Base-by-base conservation (phyloP, 352 stramenopile genomes). In the Elongisporangium senticosum region DNA sequence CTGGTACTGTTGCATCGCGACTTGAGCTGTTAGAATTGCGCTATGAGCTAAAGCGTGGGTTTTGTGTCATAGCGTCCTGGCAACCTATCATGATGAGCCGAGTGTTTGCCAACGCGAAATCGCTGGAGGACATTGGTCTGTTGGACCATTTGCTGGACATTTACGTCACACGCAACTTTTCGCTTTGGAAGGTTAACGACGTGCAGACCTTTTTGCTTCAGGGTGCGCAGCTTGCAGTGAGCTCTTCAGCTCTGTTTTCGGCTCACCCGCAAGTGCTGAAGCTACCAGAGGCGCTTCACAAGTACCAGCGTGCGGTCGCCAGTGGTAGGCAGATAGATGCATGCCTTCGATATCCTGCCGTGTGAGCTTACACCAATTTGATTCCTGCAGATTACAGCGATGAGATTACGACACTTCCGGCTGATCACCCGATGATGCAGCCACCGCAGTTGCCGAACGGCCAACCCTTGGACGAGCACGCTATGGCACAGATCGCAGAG, bases 351-450 rank as follows among this genome's bases (percentile, higher is more conserved):
- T 22, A 26, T 19, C 55, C 21, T 49, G 3, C 3, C 6, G 10
- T 51, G 23, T 56, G 47, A 33, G 6, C 22, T 53, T 7, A 56
- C 19, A 55, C 17, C 37, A 21, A 19, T 20, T 39, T 61, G 48
- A 6, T 63, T 40, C 0, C 15, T 47, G 39, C 51, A 92, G 84
- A 95, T 62, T 95, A 87, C 62, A 91, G 83, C 71, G 86, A 95
- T 53, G 86, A 95, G 51, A 85, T 95, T 62, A 93, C 86, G 55
- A 95, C 83, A 63, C 55, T 95, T 58, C 86, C 86, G 2, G 69
- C 77, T 0, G 86, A 95, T 52, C 83, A 95, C 50, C 86, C 86
- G 58, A 95, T 95, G 83, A 68, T 93, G 68, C 84, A 89, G 59
- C 84, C 76, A 2, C 75, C 73, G 8, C 71, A 89, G 58, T 64